Base-by-base conservation (phyloP, 768 basidiomycete species). In the Rubroboletus pulcherrimus region DNA sequence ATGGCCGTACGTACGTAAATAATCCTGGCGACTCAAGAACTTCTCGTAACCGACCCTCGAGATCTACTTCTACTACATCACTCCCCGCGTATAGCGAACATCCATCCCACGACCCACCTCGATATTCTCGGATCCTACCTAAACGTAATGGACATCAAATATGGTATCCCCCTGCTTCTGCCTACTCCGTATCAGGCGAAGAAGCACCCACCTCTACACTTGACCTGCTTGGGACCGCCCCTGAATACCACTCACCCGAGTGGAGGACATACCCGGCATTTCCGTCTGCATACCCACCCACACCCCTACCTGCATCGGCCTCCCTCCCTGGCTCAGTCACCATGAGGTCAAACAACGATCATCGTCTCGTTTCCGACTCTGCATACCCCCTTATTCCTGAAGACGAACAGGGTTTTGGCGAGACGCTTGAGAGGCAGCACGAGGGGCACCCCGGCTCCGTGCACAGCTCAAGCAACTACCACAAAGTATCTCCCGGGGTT, bases 201-300 rank as follows among this genome's bases (percentile, higher is more conserved):
- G 61, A 65, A 33, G 30, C 35, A 15, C 33, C 64, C 1, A 12
- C 43, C 7, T 54, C 59, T 38, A 49, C 50, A n/a, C 53, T 29
- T 15, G 51, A 57, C 30, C 29, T 33, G 40, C 47, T 38, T 64
- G 69, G 51, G 67, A 75, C 56, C 14, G 41, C 74, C 64, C 59
- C 64, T 68, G 66, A 73, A 29, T 68, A 62, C 39, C 68, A 62
- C n/a, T 69, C 63, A n/a, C 81, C 86, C 39, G 87, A 90, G 59
- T 90, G 87, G 87, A 73, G 85, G 54, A 74, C 81, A 65, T 91
- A 89, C 61, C 87, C 87, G 12, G 75, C 84, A 17, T 85, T 89
- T 50, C 89, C 89, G 31, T 83, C 89, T 5, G 89, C 89, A 34
- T 91, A 91, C 63, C 88, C 87, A 9, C 77, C 86, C 0, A 89